Evolutionary conservation across 208 protist genomes (phyloP), one percentile per base, ranked within the genome.

Genomic region (Novymonas esmeraldas): DNA sequence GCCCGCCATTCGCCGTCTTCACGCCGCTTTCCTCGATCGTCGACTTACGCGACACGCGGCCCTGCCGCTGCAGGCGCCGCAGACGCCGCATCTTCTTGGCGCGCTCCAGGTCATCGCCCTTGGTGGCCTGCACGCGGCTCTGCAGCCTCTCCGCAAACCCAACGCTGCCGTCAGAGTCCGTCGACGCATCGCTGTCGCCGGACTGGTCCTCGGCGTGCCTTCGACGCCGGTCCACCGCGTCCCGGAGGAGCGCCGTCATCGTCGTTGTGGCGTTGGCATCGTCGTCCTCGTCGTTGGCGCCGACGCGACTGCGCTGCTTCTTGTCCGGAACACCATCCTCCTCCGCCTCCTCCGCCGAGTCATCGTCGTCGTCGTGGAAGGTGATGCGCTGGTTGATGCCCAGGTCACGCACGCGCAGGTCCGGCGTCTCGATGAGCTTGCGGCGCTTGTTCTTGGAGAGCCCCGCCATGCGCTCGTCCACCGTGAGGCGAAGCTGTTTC

Each of bases 371-470:
- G 22, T 84, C 79, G 11, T 52, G 50, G 56, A 89, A 92, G 61
- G 92, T 72, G 49, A 82, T 84, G 52, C 66, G 86, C 60, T 84
- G 75, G 63, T 70, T 93, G 9, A 96, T 78, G 18, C 83, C 81
- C 11, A 96, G 66, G 51, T 96, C 91, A 2, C 81, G 76, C 55
- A 96, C 81, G 14, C 89, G 88, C 26, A 96, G 63, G 52, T 96
- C 89, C 5, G 89, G 78, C 11, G 70, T 90, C 55, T 96, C 85
- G 70, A 96, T 78, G 55, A 82, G 85, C 60, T 82, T 85, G 1
- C 85, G 75, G n/a, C 79, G 65, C 78, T 94, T 96, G 36, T 81
- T 79, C 72, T 94, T 96, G 14, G 91, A 96, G 31, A 96, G 77
- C 38, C 91, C 91, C 2, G 91, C 87, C n/a, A 96, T 69, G 33